These are phyloP conservation scores for Pythium vanterpoolii DNA, from an alignment of 352 stramenopile species.

Conservation along the genomic window DNA sequence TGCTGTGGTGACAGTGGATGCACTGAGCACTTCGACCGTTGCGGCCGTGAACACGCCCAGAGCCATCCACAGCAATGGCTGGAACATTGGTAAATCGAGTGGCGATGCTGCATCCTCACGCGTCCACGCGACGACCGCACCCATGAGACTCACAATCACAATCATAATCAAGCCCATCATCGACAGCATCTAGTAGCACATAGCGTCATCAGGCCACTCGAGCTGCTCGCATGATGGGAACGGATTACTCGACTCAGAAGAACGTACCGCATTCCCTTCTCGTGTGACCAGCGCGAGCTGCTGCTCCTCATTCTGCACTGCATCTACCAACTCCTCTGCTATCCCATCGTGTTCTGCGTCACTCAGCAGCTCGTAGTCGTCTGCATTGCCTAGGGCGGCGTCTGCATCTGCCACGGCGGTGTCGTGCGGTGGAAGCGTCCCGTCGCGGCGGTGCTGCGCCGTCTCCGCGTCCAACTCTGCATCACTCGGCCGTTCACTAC, in stretches of 20 bases:
- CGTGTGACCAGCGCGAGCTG: slow-evolving; percentile 37
- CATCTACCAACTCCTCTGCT: slow-evolving; percentile 18
- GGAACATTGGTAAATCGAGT: slow-evolving; percentile 67
- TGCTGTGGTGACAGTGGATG: slow-evolving; percentile 3
- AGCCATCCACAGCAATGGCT: slow-evolving; percentile 76
- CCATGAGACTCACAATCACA: slow-evolving; percentile 58
- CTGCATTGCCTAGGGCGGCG: neutral
- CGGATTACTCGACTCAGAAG: neutral
- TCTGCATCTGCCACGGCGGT: neutral
- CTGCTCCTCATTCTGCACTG: slow-evolving; percentile 30
- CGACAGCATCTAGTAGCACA: slow-evolving; percentile 43
- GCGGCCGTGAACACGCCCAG: slow-evolving; percentile 73
- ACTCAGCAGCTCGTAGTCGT: slow-evolving; percentile 38
- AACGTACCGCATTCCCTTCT: slow-evolving; percentile 51
- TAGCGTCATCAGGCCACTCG: neutral
- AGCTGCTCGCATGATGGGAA: neutral
- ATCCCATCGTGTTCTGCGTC: slow-evolving; percentile 31
- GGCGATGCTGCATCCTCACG: slow-evolving; percentile 40
- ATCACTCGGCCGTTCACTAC: slow-evolving; percentile 27
- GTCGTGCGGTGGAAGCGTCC: neutral
- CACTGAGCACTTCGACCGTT: slow-evolving; percentile 41
- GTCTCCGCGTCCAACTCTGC: slow-evolving; percentile 10
- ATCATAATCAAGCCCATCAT: slow-evolving; percentile 69
- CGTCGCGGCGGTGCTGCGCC: slow-evolving; percentile 6
- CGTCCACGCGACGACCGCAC: slow-evolving; percentile 52